A percentile compares a stretch with the other conserved stretches of the same genome.
These are phyloP conservation scores for Solidago caesia DNA, from an alignment of 129 eudicot species.

Conservation along the genomic window DNA sequence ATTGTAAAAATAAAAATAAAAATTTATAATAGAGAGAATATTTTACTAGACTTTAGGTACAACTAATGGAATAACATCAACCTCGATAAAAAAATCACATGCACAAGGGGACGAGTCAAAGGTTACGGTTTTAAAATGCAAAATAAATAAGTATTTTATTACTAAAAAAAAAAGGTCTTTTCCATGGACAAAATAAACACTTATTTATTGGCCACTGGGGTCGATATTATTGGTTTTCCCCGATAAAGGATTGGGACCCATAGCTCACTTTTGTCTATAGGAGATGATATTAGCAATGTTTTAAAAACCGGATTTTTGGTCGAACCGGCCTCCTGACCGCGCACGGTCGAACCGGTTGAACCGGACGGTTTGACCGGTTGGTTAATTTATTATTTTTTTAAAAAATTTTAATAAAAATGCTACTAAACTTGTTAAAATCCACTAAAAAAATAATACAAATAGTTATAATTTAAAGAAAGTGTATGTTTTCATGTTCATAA, in stretches of 20 bases:
- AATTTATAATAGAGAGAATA: not conserved
- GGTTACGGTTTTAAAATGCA: conserved; percentile 26
- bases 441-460: too few species aligned
- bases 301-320: too few species aligned
- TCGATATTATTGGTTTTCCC: conserved; percentile 37
- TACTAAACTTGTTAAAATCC: too few species aligned
- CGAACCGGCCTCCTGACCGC: too few species aligned
- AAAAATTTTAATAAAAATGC: too few species aligned
- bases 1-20: not conserved
- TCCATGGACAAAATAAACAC: conserved; percentile 26
- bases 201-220: conserved; percentile 25
- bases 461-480: too few species aligned
- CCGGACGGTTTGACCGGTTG: too few species aligned
- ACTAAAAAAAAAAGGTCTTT: conserved; percentile 4
- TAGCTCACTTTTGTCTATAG: not conserved
- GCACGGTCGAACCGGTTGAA: too few species aligned
- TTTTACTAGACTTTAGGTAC: conserved; percentile 14
- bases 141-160: conserved; percentile 4
- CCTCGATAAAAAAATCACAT: conserved; percentile 40
- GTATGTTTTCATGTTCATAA: too few species aligned
- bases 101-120: conserved; percentile 41
- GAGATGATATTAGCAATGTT: too few species aligned
- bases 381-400: too few species aligned
- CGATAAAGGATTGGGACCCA: conserved; percentile 30
- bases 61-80: conserved; percentile 40